Evolutionary conservation across 768 basidiomycete genomes (phyloP).

Genomic region (Russula sp.): DNA sequence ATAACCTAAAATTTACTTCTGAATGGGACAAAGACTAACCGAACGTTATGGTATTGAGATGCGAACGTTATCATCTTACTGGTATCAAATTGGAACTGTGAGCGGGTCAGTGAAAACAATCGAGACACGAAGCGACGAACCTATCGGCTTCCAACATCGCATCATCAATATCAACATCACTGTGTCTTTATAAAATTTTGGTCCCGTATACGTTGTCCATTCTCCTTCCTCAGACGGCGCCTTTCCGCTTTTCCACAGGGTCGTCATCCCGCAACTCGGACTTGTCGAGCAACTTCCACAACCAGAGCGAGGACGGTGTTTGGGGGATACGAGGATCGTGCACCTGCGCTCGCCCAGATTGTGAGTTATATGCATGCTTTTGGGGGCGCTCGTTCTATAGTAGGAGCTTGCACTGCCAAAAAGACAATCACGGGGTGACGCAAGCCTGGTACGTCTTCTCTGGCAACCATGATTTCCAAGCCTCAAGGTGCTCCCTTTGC

Average conservation of each 20-base stretch:
- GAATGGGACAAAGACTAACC: neutral
- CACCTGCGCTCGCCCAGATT: too few relatives aligned
- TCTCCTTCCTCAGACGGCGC: conserved; percentile 53
- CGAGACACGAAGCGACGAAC: neutral
- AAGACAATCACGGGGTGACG: too few relatives aligned
- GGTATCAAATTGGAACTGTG: neutral
- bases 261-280: conserved; percentile 65
- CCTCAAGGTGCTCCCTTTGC: conserved; percentile 52
- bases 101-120: neutral
- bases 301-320: too few relatives aligned
- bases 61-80: neutral
- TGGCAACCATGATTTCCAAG: conserved; percentile 70
- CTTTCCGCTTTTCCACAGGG: conserved; percentile 61
- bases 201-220: conserved; percentile 70
- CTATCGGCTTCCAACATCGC: neutral
- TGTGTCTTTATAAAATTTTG: conserved; percentile 85
- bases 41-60: neutral
- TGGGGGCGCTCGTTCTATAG: too few relatives aligned
- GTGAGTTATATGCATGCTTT: too few relatives aligned
- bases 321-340: too few relatives aligned
- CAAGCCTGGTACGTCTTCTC: too few relatives aligned
- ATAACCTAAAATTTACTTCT: neutral
- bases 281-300: conserved; percentile 70
- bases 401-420: too few relatives aligned
- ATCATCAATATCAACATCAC: conserved; percentile 33